phyloP scores from a whole-genome alignment of 495 filamentous ascomycete genomes.

The Podospora pseudoanserina region DNA sequence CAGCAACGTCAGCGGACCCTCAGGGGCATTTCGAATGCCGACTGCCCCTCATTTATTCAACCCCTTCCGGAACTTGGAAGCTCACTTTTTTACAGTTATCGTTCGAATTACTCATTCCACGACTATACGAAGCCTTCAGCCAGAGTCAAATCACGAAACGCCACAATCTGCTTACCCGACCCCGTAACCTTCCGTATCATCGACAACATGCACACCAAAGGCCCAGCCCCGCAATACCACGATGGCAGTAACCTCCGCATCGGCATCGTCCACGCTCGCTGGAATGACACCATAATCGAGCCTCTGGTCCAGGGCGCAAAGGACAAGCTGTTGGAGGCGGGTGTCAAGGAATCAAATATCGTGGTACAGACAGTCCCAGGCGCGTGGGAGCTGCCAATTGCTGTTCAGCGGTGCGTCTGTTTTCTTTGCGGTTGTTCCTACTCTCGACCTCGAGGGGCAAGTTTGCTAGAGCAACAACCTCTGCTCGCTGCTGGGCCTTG shows the following conservation, averaged over 20 bases:
- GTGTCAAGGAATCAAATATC: slow-evolving; percentile 85
- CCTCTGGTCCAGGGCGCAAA: slow-evolving; percentile 67
- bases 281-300: slow-evolving; percentile 78
- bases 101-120: neutral
- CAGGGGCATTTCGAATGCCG: neutral
- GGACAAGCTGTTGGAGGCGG: slow-evolving; percentile 53
- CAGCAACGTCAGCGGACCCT: neutral
- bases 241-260: slow-evolving; percentile 80
- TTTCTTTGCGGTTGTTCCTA: neutral
- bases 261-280: slow-evolving; percentile 91
- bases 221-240: slow-evolving; percentile 44
- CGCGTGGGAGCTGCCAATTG: slow-evolving; percentile 87
- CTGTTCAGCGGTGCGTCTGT: slow-evolving; percentile 66
- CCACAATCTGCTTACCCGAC: too few relatives aligned
- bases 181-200: neutral
- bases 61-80: neutral
- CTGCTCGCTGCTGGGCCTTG: neutral
- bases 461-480: neutral
- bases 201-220: slow-evolving; percentile 41
- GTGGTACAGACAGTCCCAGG: slow-evolving; percentile 85
- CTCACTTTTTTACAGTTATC: neutral
- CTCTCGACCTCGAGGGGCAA: neutral
- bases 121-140: too few relatives aligned
- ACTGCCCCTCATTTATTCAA: neutral
- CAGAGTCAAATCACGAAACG: too few relatives aligned